phyloP scores from a whole-genome alignment of 164 flowering plant genomes.

The Cinnamomum micranthum region DNA sequence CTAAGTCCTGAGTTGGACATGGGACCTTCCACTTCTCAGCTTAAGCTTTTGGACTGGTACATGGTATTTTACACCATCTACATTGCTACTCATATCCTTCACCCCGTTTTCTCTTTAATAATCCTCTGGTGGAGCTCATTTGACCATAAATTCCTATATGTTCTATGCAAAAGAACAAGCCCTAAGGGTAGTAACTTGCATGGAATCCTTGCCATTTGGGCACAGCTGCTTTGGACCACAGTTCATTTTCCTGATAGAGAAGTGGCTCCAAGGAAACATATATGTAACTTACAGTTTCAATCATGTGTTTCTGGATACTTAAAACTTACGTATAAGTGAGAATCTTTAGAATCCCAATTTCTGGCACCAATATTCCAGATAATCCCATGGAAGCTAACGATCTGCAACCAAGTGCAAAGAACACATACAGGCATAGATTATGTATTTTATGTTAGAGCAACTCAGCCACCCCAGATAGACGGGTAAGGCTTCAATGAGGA shows the following conservation, averaged over 20 bases:
- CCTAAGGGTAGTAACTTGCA: neutral
- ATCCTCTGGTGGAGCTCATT: neutral
- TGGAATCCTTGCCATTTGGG: no score
- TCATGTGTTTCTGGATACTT: neutral
- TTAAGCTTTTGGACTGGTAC: no score
- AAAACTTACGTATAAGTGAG: constrained; percentile 76
- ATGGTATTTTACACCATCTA: no score
- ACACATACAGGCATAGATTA: neutral
- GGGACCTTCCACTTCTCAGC: no score
- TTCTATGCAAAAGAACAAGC: no score
- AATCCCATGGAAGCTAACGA: constrained; percentile 64
- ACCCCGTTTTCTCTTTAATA: no score
- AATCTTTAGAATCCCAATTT: constrained; percentile 48
- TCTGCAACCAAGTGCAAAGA: constrained; percentile 37
- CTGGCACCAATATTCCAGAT: constrained; percentile 68
- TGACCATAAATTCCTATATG: neutral
- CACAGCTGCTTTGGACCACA: no score
- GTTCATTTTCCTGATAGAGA: neutral
- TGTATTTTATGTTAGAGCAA: neutral
- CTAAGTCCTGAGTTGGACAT: no score
- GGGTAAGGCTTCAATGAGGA: no score
- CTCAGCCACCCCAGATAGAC: no score
- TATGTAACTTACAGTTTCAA: constrained; percentile 2
- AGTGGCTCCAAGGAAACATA: constrained; percentile 4
- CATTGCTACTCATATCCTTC: no score